Evolutionary conservation across 768 basidiomycete genomes (phyloP).

Genomic region (Udeniomyces megalosporus): DNA sequence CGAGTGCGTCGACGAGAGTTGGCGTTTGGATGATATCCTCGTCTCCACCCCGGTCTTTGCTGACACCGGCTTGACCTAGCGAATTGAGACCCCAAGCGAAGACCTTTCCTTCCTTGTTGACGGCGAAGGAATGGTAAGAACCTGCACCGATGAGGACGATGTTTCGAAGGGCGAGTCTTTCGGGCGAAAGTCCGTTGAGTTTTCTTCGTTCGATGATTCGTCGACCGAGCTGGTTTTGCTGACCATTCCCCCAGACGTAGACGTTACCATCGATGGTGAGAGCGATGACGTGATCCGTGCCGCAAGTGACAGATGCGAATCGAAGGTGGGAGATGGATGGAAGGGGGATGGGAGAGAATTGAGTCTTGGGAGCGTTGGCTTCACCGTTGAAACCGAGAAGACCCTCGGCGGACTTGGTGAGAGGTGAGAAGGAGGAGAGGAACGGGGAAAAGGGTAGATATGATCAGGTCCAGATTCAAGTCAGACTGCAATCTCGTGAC

Average conservation of each 20-base stretch:
- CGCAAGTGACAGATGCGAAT: slow-evolving; percentile 58
- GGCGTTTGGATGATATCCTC: slow-evolving; percentile 42
- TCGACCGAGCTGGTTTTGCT: slow-evolving; percentile 79
- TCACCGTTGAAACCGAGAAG: slow-evolving; percentile 52
- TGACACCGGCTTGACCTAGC: slow-evolving; percentile 50
- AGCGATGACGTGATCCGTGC: slow-evolving; percentile 76
- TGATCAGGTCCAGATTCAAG: too few relatives aligned
- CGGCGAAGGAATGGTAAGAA: slow-evolving; percentile 73
- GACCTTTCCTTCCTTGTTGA: slow-evolving; percentile 63
- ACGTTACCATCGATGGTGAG: slow-evolving; percentile 75
- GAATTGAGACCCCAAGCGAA: slow-evolving; percentile 96
- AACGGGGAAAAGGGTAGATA: not conserved
- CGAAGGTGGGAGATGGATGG: slow-evolving; percentile 30
- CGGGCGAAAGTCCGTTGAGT: slow-evolving; percentile 68
- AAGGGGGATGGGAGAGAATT: slow-evolving; percentile 41
- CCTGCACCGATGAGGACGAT: slow-evolving; percentile 64
- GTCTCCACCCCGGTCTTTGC: slow-evolving; percentile 31
- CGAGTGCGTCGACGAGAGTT: slow-evolving; percentile 27
- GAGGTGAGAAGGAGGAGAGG: not conserved
- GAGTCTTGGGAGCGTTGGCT: slow-evolving; percentile 45
- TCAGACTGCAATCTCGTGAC: too few relatives aligned
- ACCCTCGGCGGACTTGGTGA: slow-evolving; percentile 42
- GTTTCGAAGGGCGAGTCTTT: slow-evolving; percentile 63
- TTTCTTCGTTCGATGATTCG: slow-evolving; percentile 75
- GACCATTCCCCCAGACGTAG: slow-evolving; percentile 78